Evolutionary conservation across 2,329 filamentous ascomycete genomes (phyloP), one percentile per base, ranked within the genome.

Genomic region (Penicillium verrucosum): DNA sequence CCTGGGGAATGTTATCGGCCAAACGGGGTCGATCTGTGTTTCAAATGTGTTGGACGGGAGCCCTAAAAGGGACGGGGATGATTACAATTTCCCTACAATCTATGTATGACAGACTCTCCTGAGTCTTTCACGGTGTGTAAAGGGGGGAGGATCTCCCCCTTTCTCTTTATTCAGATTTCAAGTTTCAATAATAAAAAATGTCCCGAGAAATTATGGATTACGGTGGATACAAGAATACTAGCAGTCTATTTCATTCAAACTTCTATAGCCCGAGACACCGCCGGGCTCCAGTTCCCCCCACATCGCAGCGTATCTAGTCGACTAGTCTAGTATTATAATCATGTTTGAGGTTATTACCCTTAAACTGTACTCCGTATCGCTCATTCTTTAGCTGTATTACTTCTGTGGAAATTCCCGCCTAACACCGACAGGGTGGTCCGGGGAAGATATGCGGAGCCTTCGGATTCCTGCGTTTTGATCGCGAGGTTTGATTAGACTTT

Each of bases 371-470:
- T 9, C 27, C 27, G 27, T 60, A 59, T 42, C 40, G 18, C n/a
- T 54, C 51, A 52, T 58, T 58, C 27, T 55, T 51, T 51, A 51
- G 45, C 37, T 36, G 45, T 62, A 56, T 53, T 58, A 55, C 52
- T 42, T 57, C 52, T 38, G 52, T 53, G 60, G 16, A 18, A 55
- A 37, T 62, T 63, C 59, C 62, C 54, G 58, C 51, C 42, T 50
- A 52, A 59, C 64, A 65, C 66, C 64, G 63, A 64, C 60, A 65
- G 60, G 37, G 54, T 56, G 68, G 67, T 65, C 63, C 53, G 62
- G 68, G 66, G 62, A 59, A 61, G 54, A 57, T 61, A 62, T 66
- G 66, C 67, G 66, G 66, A 68, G 61, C 61, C 54, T 52, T 59
- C 60, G 54, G 57, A 63, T 61, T 65, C 57, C 54, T 60, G 59